Evolutionary conservation across 1,284 basidiomycete species (phyloP).

Genomic region (Trametes hirsuta): DNA sequence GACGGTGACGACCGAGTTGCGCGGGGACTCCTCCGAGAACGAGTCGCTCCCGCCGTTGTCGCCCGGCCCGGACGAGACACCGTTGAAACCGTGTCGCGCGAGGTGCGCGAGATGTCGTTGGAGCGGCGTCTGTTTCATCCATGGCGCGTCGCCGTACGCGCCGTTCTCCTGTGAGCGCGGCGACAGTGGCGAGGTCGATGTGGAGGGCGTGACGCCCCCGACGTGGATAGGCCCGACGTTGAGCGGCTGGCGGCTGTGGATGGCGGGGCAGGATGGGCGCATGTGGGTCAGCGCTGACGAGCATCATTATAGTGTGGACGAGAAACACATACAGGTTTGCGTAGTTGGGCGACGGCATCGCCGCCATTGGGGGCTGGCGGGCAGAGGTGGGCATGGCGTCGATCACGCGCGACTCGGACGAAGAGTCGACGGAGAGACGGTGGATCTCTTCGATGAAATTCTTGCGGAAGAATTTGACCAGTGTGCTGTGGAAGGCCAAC

Average conservation of each 20-base stretch:
- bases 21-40: conserved; percentile 64
- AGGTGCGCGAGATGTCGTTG: conserved; percentile 79
- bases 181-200: conserved; percentile 45
- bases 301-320: neutral
- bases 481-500: conserved; percentile 87
- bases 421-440: conserved; percentile 55
- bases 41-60: conserved; percentile 61
- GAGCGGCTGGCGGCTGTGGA: conserved; percentile 22
- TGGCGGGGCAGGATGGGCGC: no score
- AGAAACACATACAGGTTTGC: conserved; percentile 13
- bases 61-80: conserved; percentile 72
- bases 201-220: conserved; percentile 29
- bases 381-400: conserved; percentile 18
- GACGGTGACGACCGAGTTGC: conserved; percentile 72
- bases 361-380: conserved; percentile 20
- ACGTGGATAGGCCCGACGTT: conserved; percentile 27
- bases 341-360: conserved; percentile 24
- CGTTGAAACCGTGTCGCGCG: conserved; percentile 78
- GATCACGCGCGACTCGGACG: conserved; percentile 31
- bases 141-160: conserved; percentile 27
- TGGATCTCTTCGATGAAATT: conserved; percentile 90
- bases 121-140: conserved; percentile 68
- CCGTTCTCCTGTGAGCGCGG: conserved; percentile 27
- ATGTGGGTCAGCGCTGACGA: neutral
- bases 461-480: conserved; percentile 88